phyloP scores from a whole-genome alignment of 805 yeast species.

The Zygosaccharomyces bisporus region DNA sequence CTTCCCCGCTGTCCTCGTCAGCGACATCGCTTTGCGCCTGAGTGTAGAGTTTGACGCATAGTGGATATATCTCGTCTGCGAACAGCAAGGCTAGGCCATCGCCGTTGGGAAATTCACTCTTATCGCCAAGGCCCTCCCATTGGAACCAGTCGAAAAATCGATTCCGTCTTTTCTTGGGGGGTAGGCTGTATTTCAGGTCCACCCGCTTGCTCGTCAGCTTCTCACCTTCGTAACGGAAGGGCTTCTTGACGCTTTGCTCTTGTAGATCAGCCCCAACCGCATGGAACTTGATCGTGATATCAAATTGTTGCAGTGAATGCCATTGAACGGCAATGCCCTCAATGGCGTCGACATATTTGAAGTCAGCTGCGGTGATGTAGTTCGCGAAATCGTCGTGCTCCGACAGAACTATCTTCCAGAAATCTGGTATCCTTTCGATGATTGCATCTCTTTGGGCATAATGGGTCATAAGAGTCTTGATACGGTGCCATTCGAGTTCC shows the following conservation, averaged over 20 bases:
- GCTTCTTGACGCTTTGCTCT: constrained; percentile 58
- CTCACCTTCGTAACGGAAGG: constrained; percentile 47
- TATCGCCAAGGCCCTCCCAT: constrained; percentile 78
- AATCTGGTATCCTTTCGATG: constrained; percentile 58
- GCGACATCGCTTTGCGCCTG: constrained; percentile 65
- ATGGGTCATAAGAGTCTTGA: constrained; percentile 52
- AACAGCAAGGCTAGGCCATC: constrained; percentile 71
- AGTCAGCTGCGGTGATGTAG: constrained; percentile 70
- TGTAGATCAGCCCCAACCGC: constrained; percentile 45
- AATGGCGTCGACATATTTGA: constrained; percentile 66
- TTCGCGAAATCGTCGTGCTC: constrained; percentile 84
- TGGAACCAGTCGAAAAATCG: constrained; percentile 83
- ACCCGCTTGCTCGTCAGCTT: constrained; percentile 56
- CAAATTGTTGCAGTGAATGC: constrained; percentile 46
- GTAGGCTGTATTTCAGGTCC: constrained; percentile 40
- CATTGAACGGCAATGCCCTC: constrained; percentile 60
- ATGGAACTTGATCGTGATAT: constrained; percentile 57
- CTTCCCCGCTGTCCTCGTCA: constrained; percentile 51
- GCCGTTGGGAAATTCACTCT: constrained; percentile 74
- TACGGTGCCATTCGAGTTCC: constrained; percentile 51
- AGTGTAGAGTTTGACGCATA: constrained; percentile 77
- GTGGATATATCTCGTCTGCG: constrained; percentile 77
- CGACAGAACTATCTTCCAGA: constrained; percentile 85
- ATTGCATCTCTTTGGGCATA: constrained; percentile 54
- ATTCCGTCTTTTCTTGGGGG: constrained; percentile 55